These are phyloP conservation scores for Penicillium soppii DNA, from an alignment of 495 filamentous ascomycete genomes.

Conservation along the genomic window DNA sequence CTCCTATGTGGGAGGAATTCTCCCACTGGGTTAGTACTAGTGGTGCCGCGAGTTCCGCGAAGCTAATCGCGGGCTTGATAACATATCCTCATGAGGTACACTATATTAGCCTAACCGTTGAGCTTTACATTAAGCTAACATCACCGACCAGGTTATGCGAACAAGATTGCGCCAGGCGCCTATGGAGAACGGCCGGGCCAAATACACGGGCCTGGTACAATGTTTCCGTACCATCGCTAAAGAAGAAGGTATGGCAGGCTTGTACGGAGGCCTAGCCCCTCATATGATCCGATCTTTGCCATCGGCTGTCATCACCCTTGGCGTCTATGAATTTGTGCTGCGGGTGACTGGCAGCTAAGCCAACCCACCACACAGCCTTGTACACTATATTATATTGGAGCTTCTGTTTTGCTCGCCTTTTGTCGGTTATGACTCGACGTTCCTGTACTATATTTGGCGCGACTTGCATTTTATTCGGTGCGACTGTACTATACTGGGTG, in stretches of 20 bases:
- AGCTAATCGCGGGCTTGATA: slow-evolving; percentile 73
- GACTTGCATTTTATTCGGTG: background rate
- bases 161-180: slow-evolving; percentile 82
- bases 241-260: slow-evolving; percentile 75
- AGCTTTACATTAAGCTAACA: slow-evolving; percentile 13
- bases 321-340: slow-evolving; percentile 83
- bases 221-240: slow-evolving; percentile 80
- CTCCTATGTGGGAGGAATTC: slow-evolving; percentile 28
- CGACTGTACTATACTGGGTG: background rate
- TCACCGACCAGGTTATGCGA: slow-evolving; percentile 65
- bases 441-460: background rate
- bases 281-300: slow-evolving; percentile 86
- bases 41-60: slow-evolving; percentile 75
- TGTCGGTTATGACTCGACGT: background rate
- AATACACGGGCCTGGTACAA: slow-evolving; percentile 80
- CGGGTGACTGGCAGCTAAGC: slow-evolving; percentile 37
- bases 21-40: slow-evolving; percentile 47
- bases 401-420: background rate
- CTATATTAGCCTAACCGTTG: background rate
- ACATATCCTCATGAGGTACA: slow-evolving; percentile 87
- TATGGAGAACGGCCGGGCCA: slow-evolving; percentile 65
- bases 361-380: background rate
- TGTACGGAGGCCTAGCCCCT: slow-evolving; percentile 85
- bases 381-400: background rate
- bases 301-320: slow-evolving; percentile 87